Conservation (phyloP, 768 basidiomycete species). For the Trametes meyenii region DNA sequence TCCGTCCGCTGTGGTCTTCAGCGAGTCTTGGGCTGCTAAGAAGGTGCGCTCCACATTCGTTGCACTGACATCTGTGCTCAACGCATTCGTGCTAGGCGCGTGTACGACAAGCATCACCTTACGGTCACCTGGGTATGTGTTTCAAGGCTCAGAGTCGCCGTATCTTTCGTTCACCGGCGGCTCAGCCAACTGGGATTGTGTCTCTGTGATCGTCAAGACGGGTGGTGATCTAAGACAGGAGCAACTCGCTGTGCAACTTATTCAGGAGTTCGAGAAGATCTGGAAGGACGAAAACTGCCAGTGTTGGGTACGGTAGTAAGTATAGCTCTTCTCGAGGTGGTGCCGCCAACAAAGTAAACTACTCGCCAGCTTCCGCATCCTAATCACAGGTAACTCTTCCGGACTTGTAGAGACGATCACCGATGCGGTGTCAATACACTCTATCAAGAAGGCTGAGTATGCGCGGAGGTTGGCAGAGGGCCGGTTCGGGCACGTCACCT, state of each 20-base stretch:
- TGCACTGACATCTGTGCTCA: not conserved
- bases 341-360: not conserved
- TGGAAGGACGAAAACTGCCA: conserved; percentile 93
- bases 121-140: conserved; percentile 84
- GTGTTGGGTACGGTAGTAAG: conserved; percentile 92
- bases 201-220: conserved; percentile 98
- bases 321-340: not conserved
- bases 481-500: conserved; percentile 81
- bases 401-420: conserved; percentile 98
- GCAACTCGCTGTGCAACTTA: conserved; percentile 94
- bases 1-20: conserved; percentile 94
- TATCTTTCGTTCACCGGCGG: not conserved
- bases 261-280: conserved; percentile 89
- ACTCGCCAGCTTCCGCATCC: conserved; percentile 80
- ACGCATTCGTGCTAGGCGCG: conserved; percentile 57
- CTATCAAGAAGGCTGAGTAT: conserved; percentile 99
- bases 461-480: conserved; percentile 83
- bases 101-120: conserved; percentile 91
- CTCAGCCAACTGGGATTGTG: conserved; percentile 80
- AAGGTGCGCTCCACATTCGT: conserved; percentile 54
- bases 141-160: not conserved
- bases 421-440: conserved; percentile 97
- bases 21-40: conserved; percentile 93
- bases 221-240: conserved; percentile 97
- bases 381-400: conserved; percentile 91